Evolutionary conservation across 2,329 filamentous ascomycete species (phyloP), one percentile per base, ranked within the genome.

Genomic region (Colletotrichum tabaci): DNA sequence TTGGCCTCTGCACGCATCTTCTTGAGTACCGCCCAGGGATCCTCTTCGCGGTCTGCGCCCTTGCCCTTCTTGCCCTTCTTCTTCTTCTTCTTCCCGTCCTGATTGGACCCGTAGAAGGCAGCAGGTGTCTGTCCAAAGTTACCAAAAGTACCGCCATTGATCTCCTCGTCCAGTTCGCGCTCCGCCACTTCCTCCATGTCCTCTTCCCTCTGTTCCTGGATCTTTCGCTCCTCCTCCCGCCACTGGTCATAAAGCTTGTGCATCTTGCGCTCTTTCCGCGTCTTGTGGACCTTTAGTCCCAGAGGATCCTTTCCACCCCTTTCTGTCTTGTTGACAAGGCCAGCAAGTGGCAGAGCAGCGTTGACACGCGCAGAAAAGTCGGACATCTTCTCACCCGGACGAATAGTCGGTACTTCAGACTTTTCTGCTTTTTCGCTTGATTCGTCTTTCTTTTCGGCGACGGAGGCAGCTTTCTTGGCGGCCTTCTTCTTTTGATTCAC

Each of bases 301-400:
- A 89, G 82, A 8, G 90, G 87, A 71, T 92, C 91, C 74, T 89
- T 91, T 63, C 89, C 90, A 50, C 86, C 84, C 75, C 87, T 90
- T 10, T 87, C 82, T 0, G 87, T 88, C 77, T 91, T 92, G 74
- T 87, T 90, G 67, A 90, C 86, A 10, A 98, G 86, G 0, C 92
- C 91, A 9, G 90, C 85, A 0, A 99, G 83, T 0, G 96, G 96
- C 8, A 98, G 86, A 0, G 94, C 91, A 60, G 94, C 93, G 79
- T 98, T 92, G 8, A 99, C 96, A 40, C 95, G 91, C 13, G 91
- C 89, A 9, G 91, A 86, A 79, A 97, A 99, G 63, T 97, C 93
- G 5, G 92, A 90, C 78, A 98, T 85, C 62, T 90, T 90, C 81
- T 99, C 96, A 62, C 94, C 94, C 0, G 95, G 95, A 18, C 90